Conservation (phyloP, 129 eudicot species). For the Rutidosis leptorrhynchoides region DNA sequence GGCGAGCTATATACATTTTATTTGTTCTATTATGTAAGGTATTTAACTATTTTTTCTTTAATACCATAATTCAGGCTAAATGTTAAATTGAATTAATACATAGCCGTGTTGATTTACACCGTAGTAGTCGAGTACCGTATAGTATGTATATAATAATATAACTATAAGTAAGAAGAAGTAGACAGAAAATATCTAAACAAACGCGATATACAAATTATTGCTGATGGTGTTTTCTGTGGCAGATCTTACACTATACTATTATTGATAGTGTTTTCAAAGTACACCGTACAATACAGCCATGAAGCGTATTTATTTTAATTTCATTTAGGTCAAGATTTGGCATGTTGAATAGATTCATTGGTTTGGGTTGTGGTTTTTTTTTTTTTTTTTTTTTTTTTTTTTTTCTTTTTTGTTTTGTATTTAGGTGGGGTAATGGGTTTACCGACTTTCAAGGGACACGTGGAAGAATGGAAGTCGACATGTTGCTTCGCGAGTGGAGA, state of each 20-base stretch:
- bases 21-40: background rate
- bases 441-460: slow-evolving; percentile 29
- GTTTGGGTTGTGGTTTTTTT: no score
- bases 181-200: background rate
- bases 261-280: background rate
- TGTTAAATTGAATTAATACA: background rate
- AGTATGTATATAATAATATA: no score
- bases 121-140: background rate
- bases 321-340: no score
- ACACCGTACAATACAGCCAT: background rate
- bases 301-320: background rate
- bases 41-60: background rate
- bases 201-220: background rate
- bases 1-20: no score
- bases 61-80: no score
- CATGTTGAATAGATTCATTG: no score
- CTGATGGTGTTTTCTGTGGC: no score
- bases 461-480: slow-evolving; percentile 22
- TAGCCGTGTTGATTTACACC: background rate
- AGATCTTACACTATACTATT: no score
- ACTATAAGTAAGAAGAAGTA: background rate
- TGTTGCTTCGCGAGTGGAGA: slow-evolving; percentile 32
- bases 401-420: no score
- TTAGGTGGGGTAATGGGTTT: slow-evolving; percentile 16
- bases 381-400: no score